Percentiles rank a stretch among this genome's conserved stretches.
These are phyloP conservation scores for Saturnispora bothae DNA, from an alignment of 805 yeast species.

Conservation along the genomic window DNA sequence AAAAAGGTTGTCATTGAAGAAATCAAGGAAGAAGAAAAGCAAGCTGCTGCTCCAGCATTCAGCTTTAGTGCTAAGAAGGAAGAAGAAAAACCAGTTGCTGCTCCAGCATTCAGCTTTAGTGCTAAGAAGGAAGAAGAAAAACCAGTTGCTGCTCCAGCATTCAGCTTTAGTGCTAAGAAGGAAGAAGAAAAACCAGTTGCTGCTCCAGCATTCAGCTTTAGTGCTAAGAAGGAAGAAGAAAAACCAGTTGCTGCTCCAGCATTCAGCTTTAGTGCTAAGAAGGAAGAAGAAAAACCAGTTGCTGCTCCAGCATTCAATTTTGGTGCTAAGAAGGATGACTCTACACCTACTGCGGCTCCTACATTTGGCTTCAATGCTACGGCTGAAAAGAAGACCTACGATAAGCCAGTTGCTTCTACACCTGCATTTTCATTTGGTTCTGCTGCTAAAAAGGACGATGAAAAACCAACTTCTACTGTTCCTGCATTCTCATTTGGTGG, in stretches of 20 bases:
- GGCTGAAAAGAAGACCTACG: not conserved
- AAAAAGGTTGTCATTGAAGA: slow-evolving; percentile 1
- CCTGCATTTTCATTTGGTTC: slow-evolving; percentile 1
- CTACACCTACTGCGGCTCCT: not conserved
- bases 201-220: slow-evolving; percentile 1
- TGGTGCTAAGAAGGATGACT: slow-evolving; percentile 3
- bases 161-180: slow-evolving; percentile 10
- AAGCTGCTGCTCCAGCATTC: slow-evolving; percentile 2
- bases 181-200: not conserved
- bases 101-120: not conserved
- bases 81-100: not conserved
- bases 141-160: slow-evolving; percentile 11
- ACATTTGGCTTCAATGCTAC: not conserved
- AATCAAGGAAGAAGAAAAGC: not conserved
- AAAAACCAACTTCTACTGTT: not conserved
- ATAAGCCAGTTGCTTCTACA: not conserved
- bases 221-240: not conserved
- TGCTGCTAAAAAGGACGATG: not conserved
- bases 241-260: slow-evolving; percentile 5
- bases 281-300: not conserved
- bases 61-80: slow-evolving; percentile 3
- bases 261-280: slow-evolving; percentile 11
- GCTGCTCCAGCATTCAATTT: not conserved
- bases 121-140: slow-evolving; percentile 6
- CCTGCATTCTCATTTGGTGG: slow-evolving; percentile 4